Base-by-base conservation (phyloP, 768 basidiomycete genomes). In the Kockovaella imperatae region DNA sequence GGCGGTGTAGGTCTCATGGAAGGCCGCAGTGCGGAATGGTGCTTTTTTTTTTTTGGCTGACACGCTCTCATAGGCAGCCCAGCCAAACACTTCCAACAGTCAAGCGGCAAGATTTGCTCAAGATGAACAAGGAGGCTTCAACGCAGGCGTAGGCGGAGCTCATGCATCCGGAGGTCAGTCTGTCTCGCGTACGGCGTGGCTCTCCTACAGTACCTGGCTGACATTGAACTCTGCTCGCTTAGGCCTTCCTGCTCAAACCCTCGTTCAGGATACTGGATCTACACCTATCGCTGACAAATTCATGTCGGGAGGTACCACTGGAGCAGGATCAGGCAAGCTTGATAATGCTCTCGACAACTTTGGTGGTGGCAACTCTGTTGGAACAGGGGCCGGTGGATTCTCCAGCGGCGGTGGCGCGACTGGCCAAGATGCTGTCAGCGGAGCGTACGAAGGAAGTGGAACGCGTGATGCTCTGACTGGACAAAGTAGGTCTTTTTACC, bases 101-200 rank as follows among this genome's bases (percentile, higher is more conserved):
- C 56, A 62, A 38, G 29, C 53, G 23, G 56, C 53, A 23, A 23
- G 40, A 24, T 38, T 44, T 24, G 53, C 53, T 20, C 29, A 35
- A 10, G 31, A 57, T 14, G 50, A 56, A 35, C 47, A 49, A 39
- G 47, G 43, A 1, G 57, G 57, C 23, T 61, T 64, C 53, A 59
- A 59, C 44, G 29, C 42, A 25, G 57, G 60, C 42, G 38, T 59
- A 44, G 59, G 62, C 26, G 62, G 62, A 14, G 49, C 52, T 21
- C 56, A 64, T 50, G 62, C 59, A 24, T 64, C 62, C 15, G 59
- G 56, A 23, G 62, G 62, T 58, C 28, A 52, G 47, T 45, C 3
- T 8, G 14, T 2, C 17, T 43, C 18, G 3, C 35, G n/a, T n/a
- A n/a, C 8, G 10, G 10, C 21, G 11, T 20, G 5, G 38, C 8